phyloP scores from a whole-genome alignment of 2,329 filamentous ascomycete genomes.

The Aspergillus intermedius region DNA sequence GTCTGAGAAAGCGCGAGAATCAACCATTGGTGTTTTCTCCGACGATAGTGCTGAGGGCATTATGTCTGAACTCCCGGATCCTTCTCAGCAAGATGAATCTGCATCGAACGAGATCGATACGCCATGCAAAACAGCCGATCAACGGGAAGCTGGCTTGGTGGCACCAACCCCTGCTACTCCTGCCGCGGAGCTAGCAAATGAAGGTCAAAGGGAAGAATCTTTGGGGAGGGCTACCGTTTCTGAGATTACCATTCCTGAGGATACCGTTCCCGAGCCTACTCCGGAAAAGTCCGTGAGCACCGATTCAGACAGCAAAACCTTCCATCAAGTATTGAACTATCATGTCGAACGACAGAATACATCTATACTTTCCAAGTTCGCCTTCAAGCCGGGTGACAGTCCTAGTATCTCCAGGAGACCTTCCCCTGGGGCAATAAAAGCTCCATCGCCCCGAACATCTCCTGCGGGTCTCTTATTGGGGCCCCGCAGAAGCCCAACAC shows the following conservation, averaged over 20 bases:
- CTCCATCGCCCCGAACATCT: not conserved
- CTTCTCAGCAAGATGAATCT: conserved; percentile 1
- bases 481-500: conserved; percentile 2
- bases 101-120: not conserved
- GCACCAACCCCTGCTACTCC: not conserved
- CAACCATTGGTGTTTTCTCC: conserved; percentile 46
- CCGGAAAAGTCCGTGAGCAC: conserved; percentile 7
- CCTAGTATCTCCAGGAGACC: not conserved
- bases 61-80: conserved; percentile 41
- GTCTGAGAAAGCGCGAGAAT: conserved; percentile 38
- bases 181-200: not conserved
- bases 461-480: not conserved
- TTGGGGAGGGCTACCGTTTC: not conserved
- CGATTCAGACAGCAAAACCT: conserved; percentile 17
- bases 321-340: conserved; percentile 29
- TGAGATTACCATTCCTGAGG: too few species aligned
- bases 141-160: not conserved
- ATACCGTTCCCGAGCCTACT: not conserved
- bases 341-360: conserved; percentile 33
- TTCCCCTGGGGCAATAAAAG: not conserved
- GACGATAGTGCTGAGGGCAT: conserved; percentile 48
- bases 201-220: not conserved
- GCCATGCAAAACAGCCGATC: not conserved
- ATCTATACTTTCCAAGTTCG: conserved; percentile 29
- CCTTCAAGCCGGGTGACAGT: conserved; percentile 20